Evolutionary conservation across 352 stramenopile species (phyloP).

Genomic region (Pythium monospermum): DNA sequence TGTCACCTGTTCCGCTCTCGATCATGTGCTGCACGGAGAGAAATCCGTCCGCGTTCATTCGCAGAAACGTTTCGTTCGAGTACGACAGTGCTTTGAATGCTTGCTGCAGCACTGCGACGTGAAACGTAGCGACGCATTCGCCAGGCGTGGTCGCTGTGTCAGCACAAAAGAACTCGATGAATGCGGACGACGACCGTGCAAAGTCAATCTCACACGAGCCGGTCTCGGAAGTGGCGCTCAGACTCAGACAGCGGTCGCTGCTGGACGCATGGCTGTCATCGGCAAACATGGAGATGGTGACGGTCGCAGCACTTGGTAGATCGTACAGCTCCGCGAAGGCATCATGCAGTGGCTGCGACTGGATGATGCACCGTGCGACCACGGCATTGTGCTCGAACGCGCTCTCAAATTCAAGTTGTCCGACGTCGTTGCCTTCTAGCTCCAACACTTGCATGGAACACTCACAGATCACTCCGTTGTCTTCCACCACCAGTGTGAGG

Average conservation of each 20-base stretch:
- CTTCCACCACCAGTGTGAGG: conserved; percentile 69
- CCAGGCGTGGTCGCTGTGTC: conserved; percentile 12
- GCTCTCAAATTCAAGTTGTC: conserved; percentile 69
- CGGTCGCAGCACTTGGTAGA: conserved; percentile 69
- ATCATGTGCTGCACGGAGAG: conserved; percentile 83
- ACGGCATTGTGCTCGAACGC: conserved; percentile 72
- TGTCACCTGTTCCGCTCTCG: conserved; percentile 58
- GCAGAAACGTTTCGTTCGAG: conserved; percentile 78
- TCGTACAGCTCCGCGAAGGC: conserved; percentile 82
- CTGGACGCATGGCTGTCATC: conserved; percentile 5
- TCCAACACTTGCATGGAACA: conserved; percentile 80
- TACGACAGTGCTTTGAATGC: conserved; percentile 72
- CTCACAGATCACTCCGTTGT: conserved; percentile 81
- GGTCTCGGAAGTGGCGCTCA: conserved; percentile 66
- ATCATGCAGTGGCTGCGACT: conserved; percentile 74
- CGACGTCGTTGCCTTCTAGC: conserved; percentile 67
- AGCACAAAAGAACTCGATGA: conserved; percentile 81
- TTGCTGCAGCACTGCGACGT: conserved; percentile 76
- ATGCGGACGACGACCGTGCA: conserved; percentile 54
- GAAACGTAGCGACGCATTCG: conserved; percentile 54
- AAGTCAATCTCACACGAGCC: conserved; percentile 83
- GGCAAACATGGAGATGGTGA: conserved; percentile 69
- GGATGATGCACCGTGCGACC: conserved; percentile 76
- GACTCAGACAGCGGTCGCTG: conserved; percentile 27
- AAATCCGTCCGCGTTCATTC: conserved; percentile 77